Evolutionary conservation across 257 asterid species (phyloP).

Genomic region (Leptodermis oblonga): DNA sequence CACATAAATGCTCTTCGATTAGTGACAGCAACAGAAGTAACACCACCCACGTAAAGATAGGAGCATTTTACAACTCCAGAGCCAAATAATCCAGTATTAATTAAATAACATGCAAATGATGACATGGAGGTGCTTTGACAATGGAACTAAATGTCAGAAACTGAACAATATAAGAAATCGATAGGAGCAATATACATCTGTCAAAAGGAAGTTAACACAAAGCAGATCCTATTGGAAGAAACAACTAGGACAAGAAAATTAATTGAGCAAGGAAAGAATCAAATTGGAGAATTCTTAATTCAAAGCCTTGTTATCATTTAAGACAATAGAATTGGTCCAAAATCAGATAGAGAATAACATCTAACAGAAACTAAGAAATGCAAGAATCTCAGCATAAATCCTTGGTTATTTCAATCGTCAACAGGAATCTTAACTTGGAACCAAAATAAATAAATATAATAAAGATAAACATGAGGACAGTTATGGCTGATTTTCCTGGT

Average conservation of each 20-base stretch:
- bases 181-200: not conserved
- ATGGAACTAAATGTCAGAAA: not conserved
- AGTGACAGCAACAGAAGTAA: slow-evolving; percentile 1
- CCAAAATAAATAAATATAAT: too few species aligned
- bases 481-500: too few species aligned
- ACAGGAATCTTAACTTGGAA: not conserved
- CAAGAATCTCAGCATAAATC: not conserved
- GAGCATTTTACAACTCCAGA: too few species aligned
- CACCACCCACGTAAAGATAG: not conserved
- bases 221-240: not conserved
- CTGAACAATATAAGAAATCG: not conserved
- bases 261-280: not conserved
- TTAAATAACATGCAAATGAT: not conserved
- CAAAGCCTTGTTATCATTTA: not conserved
- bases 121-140: not conserved
- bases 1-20: not conserved
- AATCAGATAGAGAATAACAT: not conserved
- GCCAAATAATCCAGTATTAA: not conserved
- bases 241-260: not conserved
- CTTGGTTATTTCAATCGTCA: not conserved
- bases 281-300: not conserved
- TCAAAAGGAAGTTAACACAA: not conserved
- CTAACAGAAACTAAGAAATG: not conserved
- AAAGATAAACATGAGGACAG: not conserved
- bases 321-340: not conserved